Conservation (phyloP, 805 yeast species). For the Suhomyces xylopsoci region DNA sequence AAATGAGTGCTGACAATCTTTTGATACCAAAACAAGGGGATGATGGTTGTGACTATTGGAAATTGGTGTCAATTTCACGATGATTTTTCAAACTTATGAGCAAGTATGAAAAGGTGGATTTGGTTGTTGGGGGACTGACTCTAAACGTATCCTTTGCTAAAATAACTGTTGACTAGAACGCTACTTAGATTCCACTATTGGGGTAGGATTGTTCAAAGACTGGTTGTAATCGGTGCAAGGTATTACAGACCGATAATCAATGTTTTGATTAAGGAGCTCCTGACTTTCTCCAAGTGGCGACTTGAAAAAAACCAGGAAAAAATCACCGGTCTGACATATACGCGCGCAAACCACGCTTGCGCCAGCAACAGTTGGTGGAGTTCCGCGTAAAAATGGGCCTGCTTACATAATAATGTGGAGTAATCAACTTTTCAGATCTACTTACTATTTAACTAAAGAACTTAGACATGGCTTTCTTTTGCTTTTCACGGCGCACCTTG, state of each 20-base stretch:
- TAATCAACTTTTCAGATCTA: not conserved
- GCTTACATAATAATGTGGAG: conserved; percentile 3
- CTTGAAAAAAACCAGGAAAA: conserved; percentile 3
- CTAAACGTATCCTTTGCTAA: conserved; percentile 2
- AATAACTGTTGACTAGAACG: conserved; percentile 2
- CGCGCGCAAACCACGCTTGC: not conserved
- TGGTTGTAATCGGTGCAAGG: conserved; percentile 3
- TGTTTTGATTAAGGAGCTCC: conserved; percentile 5
- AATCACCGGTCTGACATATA: not conserved
- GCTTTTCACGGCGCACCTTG: conserved; percentile 58
- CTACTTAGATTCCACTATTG: not conserved
- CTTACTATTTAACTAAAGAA: conserved; percentile 40
- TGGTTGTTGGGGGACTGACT: conserved; percentile 1
- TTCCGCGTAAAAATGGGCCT: not conserved
- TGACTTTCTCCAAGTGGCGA: conserved; percentile 4
- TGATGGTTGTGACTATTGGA: not conserved
- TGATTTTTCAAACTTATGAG: not conserved
- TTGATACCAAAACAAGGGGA: not conserved
- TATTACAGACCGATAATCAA: conserved; percentile 1
- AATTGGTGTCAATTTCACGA: not conserved
- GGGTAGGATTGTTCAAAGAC: conserved; percentile 2
- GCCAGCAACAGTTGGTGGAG: not conserved
- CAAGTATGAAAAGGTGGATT: not conserved
- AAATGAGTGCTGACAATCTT: conserved; percentile 26
- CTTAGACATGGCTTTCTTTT: conserved; percentile 71